phyloP scores from a whole-genome alignment of 169 alveolate species.

The Plasmodium adleri region DNA sequence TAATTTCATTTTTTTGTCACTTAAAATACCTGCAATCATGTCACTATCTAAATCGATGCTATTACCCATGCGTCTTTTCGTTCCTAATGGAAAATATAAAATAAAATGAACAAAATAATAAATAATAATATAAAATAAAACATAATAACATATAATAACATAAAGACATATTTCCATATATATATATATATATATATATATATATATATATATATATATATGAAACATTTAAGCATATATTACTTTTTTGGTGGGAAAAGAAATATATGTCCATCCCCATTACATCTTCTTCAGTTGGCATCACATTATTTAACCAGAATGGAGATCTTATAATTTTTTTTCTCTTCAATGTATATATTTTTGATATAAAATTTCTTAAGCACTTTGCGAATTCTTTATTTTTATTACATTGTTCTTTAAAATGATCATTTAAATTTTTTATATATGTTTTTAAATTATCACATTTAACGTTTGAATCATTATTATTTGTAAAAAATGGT shows the following conservation, averaged over 20 bases:
- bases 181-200: no score
- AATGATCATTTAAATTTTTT: slow-evolving; percentile 49
- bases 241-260: slow-evolving; percentile 27
- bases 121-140: no score
- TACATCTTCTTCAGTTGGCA: slow-evolving; percentile 59
- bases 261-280: slow-evolving; percentile 27
- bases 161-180: no score
- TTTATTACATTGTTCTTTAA: slow-evolving; percentile 43
- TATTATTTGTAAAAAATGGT: slow-evolving; percentile 1
- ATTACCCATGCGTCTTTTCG: slow-evolving; percentile 7
- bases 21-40: slow-evolving; percentile 1
- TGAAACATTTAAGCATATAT: neutral
- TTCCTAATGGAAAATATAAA: slow-evolving; percentile 4
- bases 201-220: no score
- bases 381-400: slow-evolving; percentile 25
- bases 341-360: slow-evolving; percentile 19
- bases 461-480: slow-evolving; percentile 8
- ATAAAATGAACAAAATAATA: neutral
- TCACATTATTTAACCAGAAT: slow-evolving; percentile 30
- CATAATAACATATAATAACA: no score
- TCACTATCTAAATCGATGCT: slow-evolving; percentile 25
- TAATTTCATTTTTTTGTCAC: slow-evolving; percentile 45
- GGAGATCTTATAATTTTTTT: slow-evolving; percentile 21
- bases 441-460: slow-evolving; percentile 32
- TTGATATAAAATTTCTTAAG: slow-evolving; percentile 9